Percentiles rank a stretch among this genome's conserved stretches.
phyloP scores from a whole-genome alignment of 2,329 filamentous ascomycete species.

The Gremmenia infestans region DNA sequence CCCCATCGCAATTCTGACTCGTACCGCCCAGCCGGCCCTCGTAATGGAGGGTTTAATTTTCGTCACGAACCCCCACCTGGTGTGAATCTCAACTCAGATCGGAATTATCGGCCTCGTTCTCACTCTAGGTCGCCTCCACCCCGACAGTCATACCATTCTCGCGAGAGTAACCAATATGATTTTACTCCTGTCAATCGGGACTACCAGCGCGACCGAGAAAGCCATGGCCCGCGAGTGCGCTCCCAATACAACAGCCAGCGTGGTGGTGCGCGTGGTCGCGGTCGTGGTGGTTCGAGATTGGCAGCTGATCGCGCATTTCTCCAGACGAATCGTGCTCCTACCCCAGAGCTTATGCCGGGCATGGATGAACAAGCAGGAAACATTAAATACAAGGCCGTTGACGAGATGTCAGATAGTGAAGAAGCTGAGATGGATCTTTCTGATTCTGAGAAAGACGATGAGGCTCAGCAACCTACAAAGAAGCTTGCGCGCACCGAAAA shows the following conservation, averaged over 20 bases:
- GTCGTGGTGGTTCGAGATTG: conserved; percentile 26
- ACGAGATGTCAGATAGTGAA: conserved; percentile 59
- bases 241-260: conserved; percentile 5
- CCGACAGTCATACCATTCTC: conserved; percentile 11
- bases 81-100: conserved; percentile 21
- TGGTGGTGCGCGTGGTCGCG: conserved; percentile 19
- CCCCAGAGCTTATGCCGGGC: conserved; percentile 32
- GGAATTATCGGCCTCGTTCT: conserved; percentile 18
- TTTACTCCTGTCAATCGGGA: background rate
- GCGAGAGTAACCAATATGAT: conserved; percentile 6
- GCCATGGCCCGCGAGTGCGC: background rate
- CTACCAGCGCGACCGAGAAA: background rate
- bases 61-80: conserved; percentile 28
- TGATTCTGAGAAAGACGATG: conserved; percentile 33
- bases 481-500: conserved; percentile 39
- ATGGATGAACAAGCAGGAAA: conserved; percentile 28
- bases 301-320: conserved; percentile 32
- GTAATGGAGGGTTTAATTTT: conserved; percentile 26
- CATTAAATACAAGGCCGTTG: conserved; percentile 49
- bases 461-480: conserved; percentile 34
- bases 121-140: conserved; percentile 10
- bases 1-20: conserved; percentile 9
- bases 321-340: conserved; percentile 31
- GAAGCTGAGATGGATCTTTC: conserved; percentile 59
- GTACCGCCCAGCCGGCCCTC: conserved; percentile 13